Evolutionary conservation across 176 grass and related monocot species (phyloP), one percentile per base, ranked within the genome.

Genomic region (Phoenix dactylifera): DNA sequence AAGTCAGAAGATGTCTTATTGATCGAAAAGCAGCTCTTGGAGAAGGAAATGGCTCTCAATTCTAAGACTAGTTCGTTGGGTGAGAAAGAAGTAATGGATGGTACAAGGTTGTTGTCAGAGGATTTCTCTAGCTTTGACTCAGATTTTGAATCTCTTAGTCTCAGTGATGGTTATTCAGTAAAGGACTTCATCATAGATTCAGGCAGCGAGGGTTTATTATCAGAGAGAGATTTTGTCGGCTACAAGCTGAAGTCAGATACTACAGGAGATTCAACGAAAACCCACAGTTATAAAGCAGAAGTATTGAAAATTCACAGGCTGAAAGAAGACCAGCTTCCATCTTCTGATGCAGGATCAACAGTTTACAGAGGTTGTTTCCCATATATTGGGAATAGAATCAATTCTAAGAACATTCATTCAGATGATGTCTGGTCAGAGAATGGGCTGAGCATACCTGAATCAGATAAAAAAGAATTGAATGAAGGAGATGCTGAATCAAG

Each of bases 141-240:
- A 0, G 87, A 98, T 72, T 81, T 88, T 4, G 80, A 98, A 19
- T 83, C 87, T 17, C 4, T 44, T 9, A 98, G 82, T 65, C 52
- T 60, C 61, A 93, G 88, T 54, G 94, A 93, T 52, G 88, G 94
- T 12, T 98, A 98, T 75, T 93, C 94, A 14, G 94, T 98, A 57
- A 92, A 86, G 76, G 88, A 93, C 15, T 80, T 98, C 24, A 59
- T 65, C 57, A 64, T 86, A 2, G 94, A 98, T 61, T 98, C 88
- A 53, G 94, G 93, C 67, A 97, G 78, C 57, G 84, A 97, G 51
- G 91, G 81, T 76, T 89, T 92, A 49, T 50, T 76, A 29, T 92
- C 88, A 1, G 94, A 98, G 65, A 85, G 73, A 64, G 85, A 91
- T 63, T 82, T 76, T 23, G 56, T 24, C 57, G 55, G 25, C 16